These are phyloP conservation scores for Lentinula lateritia DNA, from an alignment of 768 basidiomycete species.

Conservation along the genomic window DNA sequence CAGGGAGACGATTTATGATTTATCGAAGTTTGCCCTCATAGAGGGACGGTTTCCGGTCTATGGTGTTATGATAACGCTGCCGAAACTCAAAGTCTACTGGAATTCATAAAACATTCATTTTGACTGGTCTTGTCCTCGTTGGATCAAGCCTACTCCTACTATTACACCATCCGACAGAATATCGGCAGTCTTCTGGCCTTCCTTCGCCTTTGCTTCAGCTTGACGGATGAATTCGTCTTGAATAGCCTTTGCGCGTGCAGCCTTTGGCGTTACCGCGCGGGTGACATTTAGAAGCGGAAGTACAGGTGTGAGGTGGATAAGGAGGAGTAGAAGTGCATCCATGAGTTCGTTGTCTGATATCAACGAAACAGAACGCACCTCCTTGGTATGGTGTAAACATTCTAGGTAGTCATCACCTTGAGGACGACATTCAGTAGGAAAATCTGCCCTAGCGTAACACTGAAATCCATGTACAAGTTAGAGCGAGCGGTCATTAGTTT, in stretches of 20 bases:
- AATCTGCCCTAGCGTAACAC: constrained; percentile 84
- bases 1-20: too few species aligned
- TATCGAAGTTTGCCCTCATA: too few species aligned
- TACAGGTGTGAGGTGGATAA: neutral
- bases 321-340: neutral
- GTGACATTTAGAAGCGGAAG: neutral
- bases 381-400: constrained; percentile 84
- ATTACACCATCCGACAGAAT: constrained; percentile 69
- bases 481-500: neutral
- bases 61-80: too few species aligned
- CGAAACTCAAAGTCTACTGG: neutral
- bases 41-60: too few species aligned
- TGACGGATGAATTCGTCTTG: constrained; percentile 69
- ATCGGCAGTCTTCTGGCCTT: constrained; percentile 68
- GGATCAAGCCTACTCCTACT: constrained; percentile 71
- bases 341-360: constrained; percentile 18
- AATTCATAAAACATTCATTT: neutral
- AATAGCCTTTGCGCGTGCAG: constrained; percentile 53
- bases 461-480: constrained; percentile 21
- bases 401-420: constrained; percentile 86
- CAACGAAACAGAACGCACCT: constrained; percentile 46
- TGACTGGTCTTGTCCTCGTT: constrained; percentile 30
- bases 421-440: constrained; percentile 63
- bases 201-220: constrained; percentile 57
- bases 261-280: constrained; percentile 24